Percentiles rank a stretch among this genome's conserved stretches.
phyloP scores from a whole-genome alignment of 306 rosid genomes.

The Cercis canadensis region DNA sequence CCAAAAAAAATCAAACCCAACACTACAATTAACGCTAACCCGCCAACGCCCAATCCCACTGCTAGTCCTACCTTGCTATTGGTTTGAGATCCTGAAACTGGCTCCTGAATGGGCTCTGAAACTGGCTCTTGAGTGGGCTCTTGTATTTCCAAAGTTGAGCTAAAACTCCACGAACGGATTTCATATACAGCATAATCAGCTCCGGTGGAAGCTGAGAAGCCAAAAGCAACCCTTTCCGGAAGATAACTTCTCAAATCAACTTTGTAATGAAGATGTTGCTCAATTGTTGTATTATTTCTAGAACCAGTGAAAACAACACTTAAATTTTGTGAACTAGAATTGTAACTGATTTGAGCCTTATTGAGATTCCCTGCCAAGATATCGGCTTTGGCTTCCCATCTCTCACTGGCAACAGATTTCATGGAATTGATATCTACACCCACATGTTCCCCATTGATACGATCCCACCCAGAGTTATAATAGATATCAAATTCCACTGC shows the following conservation, averaged over 20 bases:
- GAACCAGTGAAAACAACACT: too few relatives aligned
- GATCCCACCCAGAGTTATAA: constrained; percentile 24
- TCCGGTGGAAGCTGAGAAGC: constrained; percentile 29
- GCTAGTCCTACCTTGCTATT: too few relatives aligned
- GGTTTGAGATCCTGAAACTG: neutral
- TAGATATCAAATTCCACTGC: constrained; percentile 62
- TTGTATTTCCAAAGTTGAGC: neutral
- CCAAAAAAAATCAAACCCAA: too few relatives aligned
- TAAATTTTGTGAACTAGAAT: constrained; percentile 38
- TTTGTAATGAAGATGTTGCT: neutral
- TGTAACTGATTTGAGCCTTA: constrained; percentile 44
- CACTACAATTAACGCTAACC: too few relatives aligned
- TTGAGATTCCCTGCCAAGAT: constrained; percentile 30
- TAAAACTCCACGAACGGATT: neutral
- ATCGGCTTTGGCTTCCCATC: constrained; percentile 42
- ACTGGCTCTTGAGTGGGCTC: neutral
- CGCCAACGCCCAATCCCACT: too few relatives aligned
- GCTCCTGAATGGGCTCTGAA: too few relatives aligned
- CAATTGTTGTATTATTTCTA: too few relatives aligned
- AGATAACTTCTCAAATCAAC: constrained; percentile 32
- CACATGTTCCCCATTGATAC: constrained; percentile 35
- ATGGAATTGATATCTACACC: constrained; percentile 54
- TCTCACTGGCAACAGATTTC: constrained; percentile 27
- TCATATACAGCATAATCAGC: neutral
- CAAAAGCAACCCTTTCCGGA: constrained; percentile 32